Conservation (phyloP, 495 filamentous ascomycete genomes). For the Thermothielavioides terrestris region DNA sequence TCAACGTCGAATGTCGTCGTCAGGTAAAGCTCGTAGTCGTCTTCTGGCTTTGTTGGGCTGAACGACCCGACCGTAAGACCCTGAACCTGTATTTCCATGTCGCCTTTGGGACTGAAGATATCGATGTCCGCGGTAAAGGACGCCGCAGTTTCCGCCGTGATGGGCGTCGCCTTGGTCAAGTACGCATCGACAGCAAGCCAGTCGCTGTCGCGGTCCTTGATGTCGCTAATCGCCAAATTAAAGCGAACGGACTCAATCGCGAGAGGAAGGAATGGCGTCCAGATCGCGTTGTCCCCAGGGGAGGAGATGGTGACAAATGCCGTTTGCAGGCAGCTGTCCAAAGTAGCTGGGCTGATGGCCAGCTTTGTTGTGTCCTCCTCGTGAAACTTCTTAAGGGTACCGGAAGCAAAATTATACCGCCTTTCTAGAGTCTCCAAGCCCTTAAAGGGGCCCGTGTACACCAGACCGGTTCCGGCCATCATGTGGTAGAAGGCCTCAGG, state of each 20-base stretch:
- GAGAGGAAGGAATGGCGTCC: constrained; percentile 38
- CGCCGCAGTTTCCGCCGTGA: constrained; percentile 19
- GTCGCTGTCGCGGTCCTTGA: constrained; percentile 10
- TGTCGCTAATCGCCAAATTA: constrained; percentile 30
- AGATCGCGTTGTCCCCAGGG: constrained; percentile 38
- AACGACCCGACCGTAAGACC: constrained; percentile 32
- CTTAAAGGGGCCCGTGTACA: constrained; percentile 37
- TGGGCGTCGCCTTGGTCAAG: constrained; percentile 17
- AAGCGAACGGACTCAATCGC: constrained; percentile 29
- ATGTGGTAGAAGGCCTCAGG: constrained; percentile 37
- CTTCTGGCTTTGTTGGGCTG: constrained; percentile 27
- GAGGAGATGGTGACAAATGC: constrained; percentile 36
- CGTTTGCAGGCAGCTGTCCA: constrained; percentile 42
- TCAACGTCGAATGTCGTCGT: constrained; percentile 33
- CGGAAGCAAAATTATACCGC: constrained; percentile 38
- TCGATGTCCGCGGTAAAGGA: constrained; percentile 30
- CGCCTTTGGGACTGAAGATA: constrained; percentile 27
- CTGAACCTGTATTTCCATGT: constrained; percentile 35
- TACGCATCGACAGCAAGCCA: constrained; percentile 30
- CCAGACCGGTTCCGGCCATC: constrained; percentile 34
- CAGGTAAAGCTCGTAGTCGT: constrained; percentile 39
- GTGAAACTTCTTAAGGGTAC: constrained; percentile 28
- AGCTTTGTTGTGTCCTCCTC: constrained; percentile 26
- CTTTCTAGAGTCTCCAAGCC: constrained; percentile 30
- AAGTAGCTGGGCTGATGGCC: constrained; percentile 37